A percentile compares a stretch with the other conserved stretches of the same genome.
Evolutionary conservation across 331 rosid genomes (phyloP).

Genomic region (Rosa hybrid): DNA sequence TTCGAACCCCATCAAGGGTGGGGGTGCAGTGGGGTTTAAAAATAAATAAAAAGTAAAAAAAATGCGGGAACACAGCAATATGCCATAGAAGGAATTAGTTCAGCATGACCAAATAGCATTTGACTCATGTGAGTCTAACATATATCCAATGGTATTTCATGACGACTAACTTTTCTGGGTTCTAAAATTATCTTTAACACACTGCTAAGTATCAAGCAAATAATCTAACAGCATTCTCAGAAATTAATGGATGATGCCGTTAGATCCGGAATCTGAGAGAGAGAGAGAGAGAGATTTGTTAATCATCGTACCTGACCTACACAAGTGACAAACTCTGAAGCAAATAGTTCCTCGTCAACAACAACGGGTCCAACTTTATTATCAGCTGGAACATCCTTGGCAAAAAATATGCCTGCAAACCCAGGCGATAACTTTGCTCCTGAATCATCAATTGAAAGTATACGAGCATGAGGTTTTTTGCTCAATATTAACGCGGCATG

Average conservation of each 20-base stretch:
- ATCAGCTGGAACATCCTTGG: conserved; percentile 72
- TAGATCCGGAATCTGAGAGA: neutral
- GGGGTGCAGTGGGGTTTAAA: no score
- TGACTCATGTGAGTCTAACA: neutral
- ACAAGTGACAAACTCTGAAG: conserved; percentile 74
- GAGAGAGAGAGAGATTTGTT: conserved; percentile 12
- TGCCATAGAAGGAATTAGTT: conserved; percentile 12
- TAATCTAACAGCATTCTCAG: neutral
- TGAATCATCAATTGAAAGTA: conserved; percentile 64
- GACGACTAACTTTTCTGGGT: neutral
- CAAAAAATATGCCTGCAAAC: conserved; percentile 65
- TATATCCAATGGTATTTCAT: neutral
- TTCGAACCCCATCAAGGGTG: no score
- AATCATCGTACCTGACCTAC: conserved; percentile 84
- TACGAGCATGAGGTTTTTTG: conserved; percentile 85
- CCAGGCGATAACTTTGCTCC: conserved; percentile 71
- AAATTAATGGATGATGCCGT: neutral
- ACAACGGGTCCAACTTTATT: conserved; percentile 70
- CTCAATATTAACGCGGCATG: conserved; percentile 92
- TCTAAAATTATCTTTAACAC: neutral
- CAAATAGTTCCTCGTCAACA: conserved; percentile 84
- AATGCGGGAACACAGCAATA: neutral
- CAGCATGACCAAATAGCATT: neutral
- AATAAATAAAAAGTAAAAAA: neutral
- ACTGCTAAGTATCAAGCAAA: neutral